Evolutionary conservation across 108 stramenopile genomes (phyloP).

Genomic region (Fragilariopsis cylindrus): DNA sequence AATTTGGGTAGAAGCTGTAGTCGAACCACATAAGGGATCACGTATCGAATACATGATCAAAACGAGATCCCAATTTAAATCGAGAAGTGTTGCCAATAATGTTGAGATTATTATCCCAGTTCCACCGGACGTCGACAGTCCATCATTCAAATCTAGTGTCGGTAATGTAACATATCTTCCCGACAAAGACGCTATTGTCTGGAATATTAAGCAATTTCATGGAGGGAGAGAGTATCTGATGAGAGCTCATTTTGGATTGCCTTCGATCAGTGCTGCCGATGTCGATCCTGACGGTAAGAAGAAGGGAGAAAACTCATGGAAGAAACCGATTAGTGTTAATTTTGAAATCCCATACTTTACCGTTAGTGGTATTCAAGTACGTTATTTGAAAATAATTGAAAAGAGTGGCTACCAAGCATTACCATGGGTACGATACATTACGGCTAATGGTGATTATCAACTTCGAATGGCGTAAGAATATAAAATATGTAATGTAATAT

Average conservation of each 20-base stretch:
- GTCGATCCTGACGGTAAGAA: slow-evolving; percentile 57
- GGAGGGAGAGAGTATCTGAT: slow-evolving; percentile 95
- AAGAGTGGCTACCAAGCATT: slow-evolving; percentile 98
- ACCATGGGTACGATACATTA: slow-evolving; percentile 99
- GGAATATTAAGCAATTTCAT: slow-evolving; percentile 98
- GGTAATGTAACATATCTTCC: slow-evolving; percentile 98
- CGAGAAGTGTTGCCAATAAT: slow-evolving; percentile 96
- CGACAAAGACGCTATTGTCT: slow-evolving; percentile 95
- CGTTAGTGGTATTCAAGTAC: slow-evolving; percentile 97
- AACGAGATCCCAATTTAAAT: slow-evolving; percentile 98
- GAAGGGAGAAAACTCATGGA: slow-evolving; percentile 88
- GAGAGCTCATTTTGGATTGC: slow-evolving; percentile 99
- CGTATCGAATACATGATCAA: slow-evolving; percentile 99
- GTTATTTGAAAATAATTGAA: slow-evolving; percentile 99
- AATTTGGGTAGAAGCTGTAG: slow-evolving; percentile 99
- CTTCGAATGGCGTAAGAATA: slow-evolving; percentile 89
- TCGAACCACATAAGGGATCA: slow-evolving; percentile 94
- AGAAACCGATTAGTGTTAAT: slow-evolving; percentile 92
- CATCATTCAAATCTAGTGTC: slow-evolving; percentile 94
- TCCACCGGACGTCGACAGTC: slow-evolving; percentile 98
- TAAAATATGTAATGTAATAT: background rate
- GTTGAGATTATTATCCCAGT: slow-evolving; percentile 99
- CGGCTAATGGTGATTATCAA: slow-evolving; percentile 98
- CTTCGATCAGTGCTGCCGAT: slow-evolving; percentile 90
- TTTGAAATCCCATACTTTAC: slow-evolving; percentile 99